Base-by-base conservation (phyloP, 148 eudicot species). In the Polygonum maritimum region DNA sequence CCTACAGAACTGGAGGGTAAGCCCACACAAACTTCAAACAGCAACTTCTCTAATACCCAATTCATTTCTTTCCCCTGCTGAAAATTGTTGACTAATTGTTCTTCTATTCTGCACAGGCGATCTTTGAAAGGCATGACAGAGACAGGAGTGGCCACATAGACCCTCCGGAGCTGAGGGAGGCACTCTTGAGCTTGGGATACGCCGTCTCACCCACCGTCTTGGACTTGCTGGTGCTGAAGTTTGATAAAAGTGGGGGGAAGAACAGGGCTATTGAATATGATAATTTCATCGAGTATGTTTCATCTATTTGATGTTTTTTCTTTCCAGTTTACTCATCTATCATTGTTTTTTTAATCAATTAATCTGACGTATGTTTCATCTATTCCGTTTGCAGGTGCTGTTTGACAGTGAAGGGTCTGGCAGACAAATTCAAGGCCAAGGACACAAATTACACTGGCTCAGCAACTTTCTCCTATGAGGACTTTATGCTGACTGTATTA, bases 251-350 rank as follows among this genome's bases (percentile, higher is more conserved):
- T 16, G 98, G 97, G 31, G 99, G 98, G 72, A 87, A 76, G 78
- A 84, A 75, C 84, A 89, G 58, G 84, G 92, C 97, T 74, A 91
- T 95, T 58, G 97, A 92, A 82, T 95, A 95, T 77, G 99, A 95
- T 82, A 95, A 92, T 81, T 95, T 95, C 88, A 92, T 95, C 1
- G 99, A 92, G 99, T 89, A 91, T n/a, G 96, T n/a, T n/a, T n/a
- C n/a, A n/a, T 80, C 45, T 21, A 57, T 13, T 54, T 15, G n/a
- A 35, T 16, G 12, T 22, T 35, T 14, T 22, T 21, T 35, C n/a
- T 65, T 22, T 13, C 11, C 31, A 0, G 31, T 26, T 26, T 31
- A 14, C 52, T 22, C 8, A 41, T 41, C 9, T 45, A 8, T 60
- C 22, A 75, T 15, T 39, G n/a, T 18, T 40, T 13, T 11, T 38